Evolutionary conservation across 768 basidiomycete species (phyloP).

Genomic region (Gymnopilus junonius): DNA sequence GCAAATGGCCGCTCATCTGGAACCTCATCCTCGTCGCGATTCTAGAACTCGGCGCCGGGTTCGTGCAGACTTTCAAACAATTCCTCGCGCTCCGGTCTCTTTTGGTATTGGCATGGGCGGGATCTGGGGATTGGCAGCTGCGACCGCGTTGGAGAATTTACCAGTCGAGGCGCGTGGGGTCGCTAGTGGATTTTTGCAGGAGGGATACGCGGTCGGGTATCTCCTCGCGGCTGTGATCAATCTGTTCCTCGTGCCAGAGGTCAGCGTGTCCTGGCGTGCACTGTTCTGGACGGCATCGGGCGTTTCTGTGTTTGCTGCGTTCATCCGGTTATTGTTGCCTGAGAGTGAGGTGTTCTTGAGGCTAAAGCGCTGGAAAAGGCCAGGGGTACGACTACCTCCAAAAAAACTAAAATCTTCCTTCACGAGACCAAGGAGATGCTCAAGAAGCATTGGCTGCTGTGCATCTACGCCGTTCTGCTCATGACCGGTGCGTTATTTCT

Average conservation of each 20-base stretch:
- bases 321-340: slow-evolving; percentile 67
- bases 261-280: slow-evolving; percentile 61
- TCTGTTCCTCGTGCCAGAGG: slow-evolving; percentile 59
- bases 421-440: slow-evolving; percentile 80
- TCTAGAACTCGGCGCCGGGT: too few species aligned
- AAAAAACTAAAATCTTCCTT: slow-evolving; percentile 75
- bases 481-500: slow-evolving; percentile 60
- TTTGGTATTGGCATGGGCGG: too few species aligned
- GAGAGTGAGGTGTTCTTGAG: slow-evolving; percentile 77
- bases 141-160: too few species aligned
- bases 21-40: too few species aligned
- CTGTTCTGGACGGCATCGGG: slow-evolving; percentile 84
- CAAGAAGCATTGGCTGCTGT: slow-evolving; percentile 79
- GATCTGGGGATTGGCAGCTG: too few species aligned
- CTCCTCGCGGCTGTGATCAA: slow-evolving; percentile 86
- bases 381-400: slow-evolving; percentile 57
- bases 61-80: too few species aligned
- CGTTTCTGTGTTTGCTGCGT: slow-evolving; percentile 70
- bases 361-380: slow-evolving; percentile 61
- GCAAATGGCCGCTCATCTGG: too few species aligned
- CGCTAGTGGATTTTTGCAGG: slow-evolving; percentile 82
- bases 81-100: too few species aligned
- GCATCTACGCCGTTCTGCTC: slow-evolving; percentile 82
- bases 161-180: too few species aligned
- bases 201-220: slow-evolving; percentile 88